Percentiles rank a stretch among this genome's conserved stretches.
Conservation (phyloP, 805 yeast species). For the Nakazawaea anatomiae region DNA sequence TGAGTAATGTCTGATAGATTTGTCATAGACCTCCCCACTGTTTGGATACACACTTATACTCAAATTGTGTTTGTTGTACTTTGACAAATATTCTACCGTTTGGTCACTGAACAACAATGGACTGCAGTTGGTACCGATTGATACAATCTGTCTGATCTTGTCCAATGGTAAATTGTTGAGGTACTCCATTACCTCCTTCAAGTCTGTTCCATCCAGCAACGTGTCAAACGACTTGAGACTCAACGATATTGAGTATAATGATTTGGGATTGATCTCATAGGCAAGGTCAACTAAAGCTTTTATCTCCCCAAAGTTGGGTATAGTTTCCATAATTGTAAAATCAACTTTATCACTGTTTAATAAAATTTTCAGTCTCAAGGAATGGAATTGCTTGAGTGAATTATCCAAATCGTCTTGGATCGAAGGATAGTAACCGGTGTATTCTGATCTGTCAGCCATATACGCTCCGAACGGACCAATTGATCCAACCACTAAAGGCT, state of each 20-base stretch:
- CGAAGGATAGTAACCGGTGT: slow-evolving; percentile 56
- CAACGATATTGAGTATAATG: slow-evolving; percentile 23
- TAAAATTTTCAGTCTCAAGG: slow-evolving; percentile 35
- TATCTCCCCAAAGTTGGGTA: slow-evolving; percentile 58
- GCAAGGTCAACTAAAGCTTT: slow-evolving; percentile 39
- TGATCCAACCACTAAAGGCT: slow-evolving; percentile 46
- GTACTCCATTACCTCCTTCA: slow-evolving; percentile 25
- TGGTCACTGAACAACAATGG: slow-evolving; percentile 33
- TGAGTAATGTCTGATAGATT: slow-evolving; percentile 36
- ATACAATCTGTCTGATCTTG: slow-evolving; percentile 28
- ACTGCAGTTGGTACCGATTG: slow-evolving; percentile 69
- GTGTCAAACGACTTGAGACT: slow-evolving; percentile 32
- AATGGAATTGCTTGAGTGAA: slow-evolving; percentile 44
- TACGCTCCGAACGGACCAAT: slow-evolving; percentile 78
- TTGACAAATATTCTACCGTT: slow-evolving; percentile 27
- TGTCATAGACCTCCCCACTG: slow-evolving; percentile 64
- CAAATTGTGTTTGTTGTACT: slow-evolving; percentile 9
- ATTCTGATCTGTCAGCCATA: slow-evolving; percentile 65
- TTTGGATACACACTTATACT: slow-evolving; percentile 59
- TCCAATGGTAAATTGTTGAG: slow-evolving; percentile 16
- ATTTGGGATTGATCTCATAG: slow-evolving; percentile 17
- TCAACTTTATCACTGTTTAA: slow-evolving; percentile 39
- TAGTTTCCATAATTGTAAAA: slow-evolving; percentile 62
- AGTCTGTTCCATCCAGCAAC: slow-evolving; percentile 46
- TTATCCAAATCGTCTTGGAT: slow-evolving; percentile 19